Evolutionary conservation across 1,284 basidiomycete species (phyloP), one percentile per base, ranked within the genome.

Genomic region (Ustilago lituana): DNA sequence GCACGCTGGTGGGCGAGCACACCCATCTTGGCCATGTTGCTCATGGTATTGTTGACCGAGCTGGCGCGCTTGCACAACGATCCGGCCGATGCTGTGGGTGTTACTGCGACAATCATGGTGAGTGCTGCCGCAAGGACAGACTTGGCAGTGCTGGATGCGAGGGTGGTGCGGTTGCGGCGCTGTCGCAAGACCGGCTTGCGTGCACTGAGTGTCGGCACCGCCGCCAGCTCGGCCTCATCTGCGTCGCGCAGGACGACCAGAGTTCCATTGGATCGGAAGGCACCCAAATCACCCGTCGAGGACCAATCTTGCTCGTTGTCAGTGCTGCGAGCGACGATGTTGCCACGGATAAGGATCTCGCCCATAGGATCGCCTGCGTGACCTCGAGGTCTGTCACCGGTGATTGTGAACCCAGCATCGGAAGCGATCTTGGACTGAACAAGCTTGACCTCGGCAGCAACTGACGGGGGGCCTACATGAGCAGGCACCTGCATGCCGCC

Each of bases 261-360:
- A 10, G 79, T 81, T 11, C 79, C 79, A 50, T 81, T 81, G 15
- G 79, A 69, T 17, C 79, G 73, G 57, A 76, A 55, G 5, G 67
- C 55, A 17, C 51, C 79, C 4, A 79, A 47, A 41, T 80, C 76
- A 43, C 73, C 74, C 2, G 79, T 79, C 10, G 54, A 46, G 20
- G 38, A 45, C 76, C 78, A 80, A 6, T 61, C 62, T 4, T 58
- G 39, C 5, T 41, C 31, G 5, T 29, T 23, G 10, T 38, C 35
- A 4, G 24, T 14, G 23, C 19, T 22, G 38, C 54, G 43, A 20
- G 65, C 57, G 27, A 77, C 46, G 20, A 69, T 49, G 44, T 71
- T 71, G 29, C 77, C 77, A 10, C 73, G 69, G 29, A 79, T 47
- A 3, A 52, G 40, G 23, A 79, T 48, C 46, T 76, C 76, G 36